Percentiles rank a stretch among this genome's conserved stretches.
Conservation (phyloP, 208 protist genomes). For the Acanthamoeba royreba region DNA sequence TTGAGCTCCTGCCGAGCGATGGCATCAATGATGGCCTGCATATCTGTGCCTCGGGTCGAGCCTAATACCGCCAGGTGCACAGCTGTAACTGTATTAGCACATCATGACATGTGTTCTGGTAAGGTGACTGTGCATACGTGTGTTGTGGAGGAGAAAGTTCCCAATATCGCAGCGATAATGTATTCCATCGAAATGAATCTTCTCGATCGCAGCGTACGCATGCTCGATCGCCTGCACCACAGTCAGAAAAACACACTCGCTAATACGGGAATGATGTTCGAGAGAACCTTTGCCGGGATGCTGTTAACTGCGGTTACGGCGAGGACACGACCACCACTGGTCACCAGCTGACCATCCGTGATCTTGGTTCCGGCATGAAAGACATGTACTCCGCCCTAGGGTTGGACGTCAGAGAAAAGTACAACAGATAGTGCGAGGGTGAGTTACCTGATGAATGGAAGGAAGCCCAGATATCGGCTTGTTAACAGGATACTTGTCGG, state of each 20-base stretch:
- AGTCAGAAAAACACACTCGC: no score
- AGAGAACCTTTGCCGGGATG: slow-evolving; percentile 29
- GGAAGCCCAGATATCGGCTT: slow-evolving; percentile 52
- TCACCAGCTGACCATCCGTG: slow-evolving; percentile 47
- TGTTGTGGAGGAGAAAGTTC: background rate
- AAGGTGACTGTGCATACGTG: background rate
- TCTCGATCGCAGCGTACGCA: slow-evolving; percentile 43
- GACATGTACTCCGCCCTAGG: slow-evolving; percentile 25
- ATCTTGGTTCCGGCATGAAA: slow-evolving; percentile 76
- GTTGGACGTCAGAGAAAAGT: background rate
- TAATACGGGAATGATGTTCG: no score
- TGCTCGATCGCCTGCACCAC: slow-evolving; percentile 12
- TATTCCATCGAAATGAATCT: slow-evolving; percentile 69
- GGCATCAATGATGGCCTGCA: slow-evolving; percentile 49
- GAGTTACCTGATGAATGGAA: background rate
- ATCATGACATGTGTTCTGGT: background rate
- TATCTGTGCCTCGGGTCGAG: slow-evolving; percentile 37
- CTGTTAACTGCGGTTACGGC: slow-evolving; percentile 54
- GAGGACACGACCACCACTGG: slow-evolving; percentile 75
- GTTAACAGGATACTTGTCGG: slow-evolving; percentile 64
- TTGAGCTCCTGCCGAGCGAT: background rate
- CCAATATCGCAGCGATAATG: slow-evolving; percentile 36
- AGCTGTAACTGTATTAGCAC: background rate
- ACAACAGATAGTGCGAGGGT: background rate
- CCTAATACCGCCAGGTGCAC: background rate